Conservation (phyloP, 1,139 yeast species). For the Wickerhamiella infanticola region DNA sequence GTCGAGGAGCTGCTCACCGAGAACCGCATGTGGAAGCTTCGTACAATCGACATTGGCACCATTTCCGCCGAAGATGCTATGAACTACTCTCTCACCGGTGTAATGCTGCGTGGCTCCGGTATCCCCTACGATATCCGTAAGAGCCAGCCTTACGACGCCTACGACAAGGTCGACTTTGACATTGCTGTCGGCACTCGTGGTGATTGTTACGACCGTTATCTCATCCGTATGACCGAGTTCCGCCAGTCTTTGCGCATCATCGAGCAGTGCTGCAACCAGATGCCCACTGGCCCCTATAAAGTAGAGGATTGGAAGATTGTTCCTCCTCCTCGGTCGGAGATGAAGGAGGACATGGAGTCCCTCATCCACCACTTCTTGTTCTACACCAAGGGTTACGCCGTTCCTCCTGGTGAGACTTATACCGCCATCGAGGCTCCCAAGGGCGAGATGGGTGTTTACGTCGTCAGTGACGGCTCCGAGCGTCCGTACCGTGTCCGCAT, state of each 20-base stretch:
- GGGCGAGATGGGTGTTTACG: slow-evolving; percentile 89
- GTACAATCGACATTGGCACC: slow-evolving; percentile 68
- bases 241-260: slow-evolving; percentile 82
- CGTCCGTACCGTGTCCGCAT: slow-evolving; percentile 88
- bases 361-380: slow-evolving; percentile 77
- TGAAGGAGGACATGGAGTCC: slow-evolving; percentile 93
- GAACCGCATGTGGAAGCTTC: slow-evolving; percentile 84
- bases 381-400: slow-evolving; percentile 78
- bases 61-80: slow-evolving; percentile 80
- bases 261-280: slow-evolving; percentile 78
- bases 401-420: slow-evolving; percentile 83
- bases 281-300: slow-evolving; percentile 88
- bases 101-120: slow-evolving; percentile 85
- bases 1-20: slow-evolving; percentile 80
- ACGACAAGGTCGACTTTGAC: slow-evolving; percentile 73
- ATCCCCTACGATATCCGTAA: slow-evolving; percentile 77
- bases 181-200: slow-evolving; percentile 70
- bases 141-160: slow-evolving; percentile 83
- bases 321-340: slow-evolving; percentile 66
- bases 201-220: slow-evolving; percentile 83
- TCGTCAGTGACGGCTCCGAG: slow-evolving; percentile 79
- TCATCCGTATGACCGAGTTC: slow-evolving; percentile 81
- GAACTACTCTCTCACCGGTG: slow-evolving; percentile 69
- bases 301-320: slow-evolving; percentile 78
- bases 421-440: slow-evolving; percentile 90